Percentiles rank a stretch among this genome's conserved stretches.
phyloP scores from a whole-genome alignment of 441 rosid species.

The Euphorbia celastroides region DNA sequence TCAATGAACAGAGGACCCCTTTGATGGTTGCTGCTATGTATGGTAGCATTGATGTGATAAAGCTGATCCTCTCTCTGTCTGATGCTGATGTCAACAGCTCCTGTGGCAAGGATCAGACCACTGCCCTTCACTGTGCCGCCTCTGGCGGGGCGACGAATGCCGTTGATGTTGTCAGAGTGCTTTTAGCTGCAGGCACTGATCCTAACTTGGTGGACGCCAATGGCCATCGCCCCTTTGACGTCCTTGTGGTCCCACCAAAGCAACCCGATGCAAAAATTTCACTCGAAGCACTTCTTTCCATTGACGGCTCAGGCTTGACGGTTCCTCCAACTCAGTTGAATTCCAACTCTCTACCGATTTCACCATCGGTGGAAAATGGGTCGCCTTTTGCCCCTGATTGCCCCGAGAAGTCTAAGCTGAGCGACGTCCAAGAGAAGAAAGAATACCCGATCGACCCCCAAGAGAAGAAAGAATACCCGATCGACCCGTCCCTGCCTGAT shows the following conservation, averaged over 20 bases:
- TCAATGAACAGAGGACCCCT: conserved; percentile 36
- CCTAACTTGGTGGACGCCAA: conserved; percentile 29
- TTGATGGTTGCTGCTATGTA: conserved; percentile 53
- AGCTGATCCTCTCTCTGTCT: conserved; percentile 38
- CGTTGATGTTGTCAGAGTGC: conserved; percentile 32
- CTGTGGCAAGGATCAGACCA: conserved; percentile 35
- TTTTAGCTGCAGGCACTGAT: conserved; percentile 42
- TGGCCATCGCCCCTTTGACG: conserved; percentile 39
- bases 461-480: conserved; percentile 59
- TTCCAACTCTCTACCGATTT: conserved; percentile 31
- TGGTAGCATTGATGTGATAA: conserved; percentile 50
- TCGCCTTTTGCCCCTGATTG: conserved; percentile 32
- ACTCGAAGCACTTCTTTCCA: conserved; percentile 41
- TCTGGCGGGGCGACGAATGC: conserved; percentile 45
- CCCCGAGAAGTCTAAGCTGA: conserved; percentile 28
- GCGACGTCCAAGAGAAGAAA: conserved; percentile 37
- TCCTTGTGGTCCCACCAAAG: conserved; percentile 30
- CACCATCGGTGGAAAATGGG: conserved; percentile 27
- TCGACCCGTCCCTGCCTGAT: conserved; percentile 59
- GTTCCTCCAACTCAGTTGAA: conserved; percentile 3
- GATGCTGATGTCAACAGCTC: conserved; percentile 32
- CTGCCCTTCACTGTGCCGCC: conserved; percentile 52
- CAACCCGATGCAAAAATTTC: conserved; percentile 14
- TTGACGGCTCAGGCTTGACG: conserved; percentile 35
- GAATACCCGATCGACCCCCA: conserved; percentile 73